Base-by-base conservation (phyloP, 805 yeast species). In the Starmerella cellae region DNA sequence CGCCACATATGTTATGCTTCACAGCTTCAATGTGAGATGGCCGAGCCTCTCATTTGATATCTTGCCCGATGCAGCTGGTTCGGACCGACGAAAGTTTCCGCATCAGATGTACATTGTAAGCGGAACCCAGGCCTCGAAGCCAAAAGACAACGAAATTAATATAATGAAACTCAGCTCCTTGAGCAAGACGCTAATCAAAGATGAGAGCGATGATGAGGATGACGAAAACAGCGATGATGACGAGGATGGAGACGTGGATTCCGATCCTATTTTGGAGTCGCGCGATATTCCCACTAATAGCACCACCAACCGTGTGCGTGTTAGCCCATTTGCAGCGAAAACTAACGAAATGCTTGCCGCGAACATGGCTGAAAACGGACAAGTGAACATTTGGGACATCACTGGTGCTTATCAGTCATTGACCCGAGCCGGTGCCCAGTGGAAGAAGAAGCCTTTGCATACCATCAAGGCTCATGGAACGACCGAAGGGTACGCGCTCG, bases 401-500 rank as follows among this genome's bases (percentile, higher is more conserved):
- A 71, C 81, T 17, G 68, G 84, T 5, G 95, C 85, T 55, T 66
- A 71, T 56, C 79, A 76, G 57, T 82, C 94, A 4, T 82, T 91
- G 53, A 91, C 82, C 55, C 72, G 80, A 6, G 95, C 97, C 3
- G 97, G 97, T 5, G 79, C 70, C 54, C 68, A 72, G 53, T 74
- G 88, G 49, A 81, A 93, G 39, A 83, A 80, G 58, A 74, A 77
- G 60, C 95, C 97, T 17, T 58, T 76, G 10, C 87, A 85, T 63
- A 84, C 94, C 5, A 68, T 91, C 46, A 74, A 74, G 56, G 70
- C 65, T 49, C 98, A 91, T 60, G 96, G 96, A 20, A 79, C 79
- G 51, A 94, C 82, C n/a, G 98, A 91, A 65, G 97, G 98, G 28
- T 91, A 84, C 57, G 98, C 95, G 14, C 61, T 91, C 35, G 98